Evolutionary conservation across 441 rosid genomes (phyloP).

Genomic region (Euphorbia neoarborescens): DNA sequence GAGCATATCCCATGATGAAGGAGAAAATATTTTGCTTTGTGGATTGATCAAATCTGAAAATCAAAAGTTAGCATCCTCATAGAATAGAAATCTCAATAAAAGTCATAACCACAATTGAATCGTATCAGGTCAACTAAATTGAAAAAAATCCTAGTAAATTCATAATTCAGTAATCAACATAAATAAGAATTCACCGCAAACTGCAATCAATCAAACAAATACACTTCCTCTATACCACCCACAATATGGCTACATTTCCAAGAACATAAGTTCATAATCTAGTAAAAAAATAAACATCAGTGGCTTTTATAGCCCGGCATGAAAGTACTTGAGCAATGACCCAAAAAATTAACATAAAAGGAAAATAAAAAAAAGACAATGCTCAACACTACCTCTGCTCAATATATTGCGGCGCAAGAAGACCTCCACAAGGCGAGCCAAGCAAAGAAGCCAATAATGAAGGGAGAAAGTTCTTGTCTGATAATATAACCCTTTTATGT

Average conservation of each 20-base stretch:
- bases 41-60: slow-evolving; percentile 68
- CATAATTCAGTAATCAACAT: neutral
- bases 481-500: slow-evolving; percentile 66
- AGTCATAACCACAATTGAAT: neutral
- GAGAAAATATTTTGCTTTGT: slow-evolving; percentile 62
- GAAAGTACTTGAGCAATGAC: neutral
- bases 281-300: neutral
- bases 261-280: neutral
- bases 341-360: neutral
- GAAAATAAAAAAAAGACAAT: too few relatives aligned
- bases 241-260: neutral
- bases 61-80: neutral
- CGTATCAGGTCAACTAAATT: neutral
- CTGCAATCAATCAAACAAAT: neutral
- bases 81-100: neutral
- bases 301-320: neutral
- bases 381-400: slow-evolving; percentile 54
- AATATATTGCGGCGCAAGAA: slow-evolving; percentile 59
- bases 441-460: slow-evolving; percentile 72
- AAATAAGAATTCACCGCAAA: neutral
- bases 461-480: slow-evolving; percentile 71
- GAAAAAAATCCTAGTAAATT: neutral
- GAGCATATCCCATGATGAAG: slow-evolving; percentile 48
- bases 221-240: neutral
- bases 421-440: slow-evolving; percentile 46